Evolutionary conservation across 2,329 filamentous ascomycete species (phyloP).

Genomic region (Ceratocystis eucalypticola): DNA sequence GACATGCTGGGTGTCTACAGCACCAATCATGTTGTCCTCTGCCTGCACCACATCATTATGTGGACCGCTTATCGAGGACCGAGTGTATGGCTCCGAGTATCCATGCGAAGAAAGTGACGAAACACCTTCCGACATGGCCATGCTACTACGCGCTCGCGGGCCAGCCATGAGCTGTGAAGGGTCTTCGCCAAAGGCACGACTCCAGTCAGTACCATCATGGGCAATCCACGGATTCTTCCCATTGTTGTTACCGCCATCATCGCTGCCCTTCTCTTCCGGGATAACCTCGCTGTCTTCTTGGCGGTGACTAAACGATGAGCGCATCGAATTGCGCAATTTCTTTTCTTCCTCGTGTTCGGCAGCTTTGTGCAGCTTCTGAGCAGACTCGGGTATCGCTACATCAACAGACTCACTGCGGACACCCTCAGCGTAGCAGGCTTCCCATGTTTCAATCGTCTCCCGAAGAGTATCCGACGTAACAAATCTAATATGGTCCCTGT

Average conservation of each 20-base stretch:
- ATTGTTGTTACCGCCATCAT: conserved; percentile 37
- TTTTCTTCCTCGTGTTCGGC: conserved; percentile 30
- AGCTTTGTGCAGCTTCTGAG: conserved; percentile 67
- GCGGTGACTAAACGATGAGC: conserved; percentile 5
- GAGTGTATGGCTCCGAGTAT: conserved; percentile 11
- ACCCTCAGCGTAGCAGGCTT: conserved; percentile 78
- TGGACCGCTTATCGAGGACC: conserved; percentile 7
- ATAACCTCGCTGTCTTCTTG: background rate
- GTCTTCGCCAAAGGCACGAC: conserved; percentile 69
- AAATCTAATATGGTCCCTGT: conserved; percentile 71
- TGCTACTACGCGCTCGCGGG: conserved; percentile 12
- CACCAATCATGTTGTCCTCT: background rate
- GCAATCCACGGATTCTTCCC: conserved; percentile 51
- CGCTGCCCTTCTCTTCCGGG: conserved; percentile 11
- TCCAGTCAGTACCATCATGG: conserved; percentile 75
- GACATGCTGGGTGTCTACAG: background rate
- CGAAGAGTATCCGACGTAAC: conserved; percentile 76
- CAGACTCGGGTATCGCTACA: conserved; percentile 56
- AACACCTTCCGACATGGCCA: background rate
- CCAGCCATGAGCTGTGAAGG: conserved; percentile 39
- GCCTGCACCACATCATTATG: background rate
- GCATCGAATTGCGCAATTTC: conserved; percentile 8
- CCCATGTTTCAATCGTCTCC: conserved; percentile 91
- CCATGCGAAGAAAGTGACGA: conserved; percentile 15
- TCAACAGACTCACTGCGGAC: conserved; percentile 59